A percentile compares a stretch with the other conserved stretches of the same genome.
phyloP scores from a whole-genome alignment of 2,329 filamentous ascomycete genomes.

The Pseudogymnoascus sp. region DNA sequence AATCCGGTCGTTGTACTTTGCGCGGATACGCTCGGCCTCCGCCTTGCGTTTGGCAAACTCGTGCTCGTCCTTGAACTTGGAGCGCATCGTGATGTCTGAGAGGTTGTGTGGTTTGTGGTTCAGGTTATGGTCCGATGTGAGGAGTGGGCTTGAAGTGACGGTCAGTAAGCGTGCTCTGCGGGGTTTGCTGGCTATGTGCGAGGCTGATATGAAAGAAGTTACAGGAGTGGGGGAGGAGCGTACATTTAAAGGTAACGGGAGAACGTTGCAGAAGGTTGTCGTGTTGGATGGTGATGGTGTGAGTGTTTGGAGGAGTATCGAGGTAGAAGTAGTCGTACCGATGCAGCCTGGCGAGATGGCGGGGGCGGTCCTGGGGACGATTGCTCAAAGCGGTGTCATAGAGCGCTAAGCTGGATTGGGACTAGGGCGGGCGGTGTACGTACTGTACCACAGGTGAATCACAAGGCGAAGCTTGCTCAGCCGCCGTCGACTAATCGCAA shows the following conservation, averaged over 20 bases:
- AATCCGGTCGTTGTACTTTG: conserved; percentile 98
- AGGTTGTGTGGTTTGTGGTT: conserved; percentile 14
- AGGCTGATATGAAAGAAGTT: not conserved
- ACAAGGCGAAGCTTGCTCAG: conserved; percentile 7
- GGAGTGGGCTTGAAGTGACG: not conserved
- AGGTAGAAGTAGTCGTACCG: conserved; percentile 7
- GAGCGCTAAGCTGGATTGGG: not conserved
- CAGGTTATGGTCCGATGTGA: conserved; percentile 5
- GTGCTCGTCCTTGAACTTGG: conserved; percentile 99
- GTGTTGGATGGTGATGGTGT: conserved; percentile 18
- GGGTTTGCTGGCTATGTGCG: not conserved
- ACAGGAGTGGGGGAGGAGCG: not conserved
- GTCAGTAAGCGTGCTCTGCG: not conserved
- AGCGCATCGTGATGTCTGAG: conserved; percentile 65
- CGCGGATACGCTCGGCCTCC: conserved; percentile 84
- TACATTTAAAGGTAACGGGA: not conserved
- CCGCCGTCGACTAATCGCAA: conserved; percentile 2
- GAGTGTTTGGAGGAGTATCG: conserved; percentile 12
- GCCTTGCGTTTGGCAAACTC: conserved; percentile 99
- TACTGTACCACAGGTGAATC: conserved; percentile 1
- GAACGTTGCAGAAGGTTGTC: conserved; percentile 13
- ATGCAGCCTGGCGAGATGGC: conserved; percentile 9
- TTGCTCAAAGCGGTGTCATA: conserved; percentile 6
- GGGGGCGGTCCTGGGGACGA: not conserved
- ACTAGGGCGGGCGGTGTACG: not conserved